Conservation (phyloP, 805 yeast species). For the Saturnispora bothae region DNA sequence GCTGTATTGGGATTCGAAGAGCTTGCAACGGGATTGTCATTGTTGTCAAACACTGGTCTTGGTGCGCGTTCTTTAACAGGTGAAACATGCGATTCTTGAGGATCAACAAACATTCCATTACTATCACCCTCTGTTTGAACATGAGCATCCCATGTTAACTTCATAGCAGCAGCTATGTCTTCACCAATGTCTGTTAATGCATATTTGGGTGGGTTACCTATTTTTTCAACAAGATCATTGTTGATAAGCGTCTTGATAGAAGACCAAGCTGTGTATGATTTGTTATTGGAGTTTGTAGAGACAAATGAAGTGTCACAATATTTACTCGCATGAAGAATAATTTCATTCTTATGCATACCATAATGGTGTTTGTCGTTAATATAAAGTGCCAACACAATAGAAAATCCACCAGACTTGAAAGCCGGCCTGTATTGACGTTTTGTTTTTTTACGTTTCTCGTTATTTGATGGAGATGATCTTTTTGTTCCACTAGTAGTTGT, state of each 20-base stretch:
- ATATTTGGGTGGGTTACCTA: slow-evolving; percentile 53
- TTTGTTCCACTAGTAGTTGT: background rate
- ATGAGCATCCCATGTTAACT: slow-evolving; percentile 24
- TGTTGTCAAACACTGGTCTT: slow-evolving; percentile 2
- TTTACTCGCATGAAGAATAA: slow-evolving; percentile 42
- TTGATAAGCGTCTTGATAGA: slow-evolving; percentile 52
- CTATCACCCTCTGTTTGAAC: slow-evolving; percentile 22
- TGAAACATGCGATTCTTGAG: background rate
- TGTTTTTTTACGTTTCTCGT: background rate
- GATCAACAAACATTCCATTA: too few relatives aligned
- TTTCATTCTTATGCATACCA: slow-evolving; percentile 59
- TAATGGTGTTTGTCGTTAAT: slow-evolving; percentile 34
- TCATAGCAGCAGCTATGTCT: slow-evolving; percentile 47
- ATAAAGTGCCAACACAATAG: slow-evolving; percentile 53
- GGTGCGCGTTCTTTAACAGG: background rate
- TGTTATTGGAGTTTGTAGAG: slow-evolving; percentile 40
- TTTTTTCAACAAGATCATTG: slow-evolving; percentile 44
- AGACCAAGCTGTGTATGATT: slow-evolving; percentile 60
- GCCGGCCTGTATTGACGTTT: slow-evolving; percentile 37
- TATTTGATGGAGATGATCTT: background rate
- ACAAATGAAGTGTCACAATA: slow-evolving; percentile 50
- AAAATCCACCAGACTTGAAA: slow-evolving; percentile 76
- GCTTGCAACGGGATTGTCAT: slow-evolving; percentile 6
- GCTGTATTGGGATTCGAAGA: slow-evolving; percentile 4
- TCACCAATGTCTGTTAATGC: slow-evolving; percentile 61